Base-by-base conservation (phyloP, 2,329 filamentous ascomycete species). In the Macrophomina pseudophaseolina region DNA sequence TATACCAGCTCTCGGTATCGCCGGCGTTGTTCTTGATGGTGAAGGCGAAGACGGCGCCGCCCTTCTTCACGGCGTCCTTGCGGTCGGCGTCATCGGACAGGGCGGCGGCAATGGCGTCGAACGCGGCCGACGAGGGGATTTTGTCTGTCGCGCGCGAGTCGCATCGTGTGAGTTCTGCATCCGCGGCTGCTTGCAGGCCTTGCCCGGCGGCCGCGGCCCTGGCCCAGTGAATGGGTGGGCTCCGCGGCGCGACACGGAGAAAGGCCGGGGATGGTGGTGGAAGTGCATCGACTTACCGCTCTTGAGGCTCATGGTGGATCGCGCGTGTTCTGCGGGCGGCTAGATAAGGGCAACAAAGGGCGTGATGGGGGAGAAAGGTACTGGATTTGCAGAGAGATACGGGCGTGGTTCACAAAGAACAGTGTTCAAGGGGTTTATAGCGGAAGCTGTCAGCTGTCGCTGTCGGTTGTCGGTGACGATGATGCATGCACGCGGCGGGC, bases 111-210 rank as follows among this genome's bases (percentile, higher is more conserved):
- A 99, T 97, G 75, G 84, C 86, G 78, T 99, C 95, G 81, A 99
- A 99, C 72, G 94, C 93, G 71, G 82, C 89, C 68, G 95, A 98
- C 75, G 94, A 88, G 71, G 95, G 94, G 82, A 97, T 97, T 72
- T 89, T 89, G 68, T 71, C 76, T 78, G 64, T 40, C 6, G 9
- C 33, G 23, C 11, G 12, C 48, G 49, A 53, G 49, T 54, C 35
- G 28, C 63, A 23, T 40, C 42, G 53, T 51, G 35, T 66, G 33
- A 60, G 54, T 38, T 16, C 42, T 40, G 28, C 33, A 11, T 40
- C 30, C 44, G 54, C 32, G 18, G 18, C 32, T 28, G 65, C n/a
- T 42, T 23, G 23, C 23, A 23, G 46, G 48, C 46, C 35, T 44
- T 64, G 46, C 60, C 60, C 46, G 44, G n/a, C 35, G 7, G 32